Conservation (phyloP, 2,329 filamentous ascomycete species). For the Fusarium sp. region DNA sequence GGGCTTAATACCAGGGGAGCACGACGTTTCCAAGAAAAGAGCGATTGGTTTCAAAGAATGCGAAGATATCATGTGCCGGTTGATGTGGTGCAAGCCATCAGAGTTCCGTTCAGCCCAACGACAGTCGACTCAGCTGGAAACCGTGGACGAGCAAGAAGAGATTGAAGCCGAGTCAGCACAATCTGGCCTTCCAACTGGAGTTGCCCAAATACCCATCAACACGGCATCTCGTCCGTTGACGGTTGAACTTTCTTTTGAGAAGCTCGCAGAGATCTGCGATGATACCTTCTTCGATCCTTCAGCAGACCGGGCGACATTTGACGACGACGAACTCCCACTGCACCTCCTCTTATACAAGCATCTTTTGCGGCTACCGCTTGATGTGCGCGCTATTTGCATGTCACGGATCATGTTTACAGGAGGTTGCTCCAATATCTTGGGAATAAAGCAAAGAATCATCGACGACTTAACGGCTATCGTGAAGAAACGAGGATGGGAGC, state of each 20-base stretch:
- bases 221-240: constrained; percentile 64
- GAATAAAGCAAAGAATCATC: constrained; percentile 80
- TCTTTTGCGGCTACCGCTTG: constrained; percentile 80
- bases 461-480: constrained; percentile 78
- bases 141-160: constrained; percentile 70
- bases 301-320: constrained; percentile 68
- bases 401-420: constrained; percentile 89
- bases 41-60: constrained; percentile 79
- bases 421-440: constrained; percentile 81
- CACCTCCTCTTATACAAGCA: constrained; percentile 80
- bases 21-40: constrained; percentile 50
- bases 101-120: constrained; percentile 49
- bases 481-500: constrained; percentile 78
- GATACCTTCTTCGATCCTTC: constrained; percentile 75
- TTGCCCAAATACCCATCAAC: constrained; percentile 58
- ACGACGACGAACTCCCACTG: constrained; percentile 87
- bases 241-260: constrained; percentile 74
- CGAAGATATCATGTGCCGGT: constrained; percentile 79
- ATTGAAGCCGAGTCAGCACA: constrained; percentile 52
- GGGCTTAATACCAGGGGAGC: constrained; percentile 45
- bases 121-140: constrained; percentile 57
- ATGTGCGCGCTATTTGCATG: constrained; percentile 88
- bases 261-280: constrained; percentile 80
- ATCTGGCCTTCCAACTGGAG: constrained; percentile 39
- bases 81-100: constrained; percentile 77